A percentile compares a stretch with the other conserved stretches of the same genome.
These are phyloP conservation scores for Pleurotus platypus DNA, from an alignment of 768 basidiomycete genomes.

Conservation along the genomic window DNA sequence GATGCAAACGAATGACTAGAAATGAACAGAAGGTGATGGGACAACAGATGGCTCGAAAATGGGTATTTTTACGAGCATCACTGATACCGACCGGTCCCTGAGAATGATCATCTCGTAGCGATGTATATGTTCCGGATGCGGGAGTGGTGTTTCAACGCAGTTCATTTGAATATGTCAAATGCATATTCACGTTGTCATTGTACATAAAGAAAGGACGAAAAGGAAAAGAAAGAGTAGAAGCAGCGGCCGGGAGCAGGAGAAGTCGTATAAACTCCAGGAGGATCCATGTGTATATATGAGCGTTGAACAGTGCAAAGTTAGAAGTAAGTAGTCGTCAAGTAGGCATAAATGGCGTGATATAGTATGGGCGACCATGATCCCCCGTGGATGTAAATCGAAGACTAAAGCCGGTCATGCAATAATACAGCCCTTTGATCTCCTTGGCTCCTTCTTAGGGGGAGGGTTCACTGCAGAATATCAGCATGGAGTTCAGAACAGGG, in stretches of 20 bases:
- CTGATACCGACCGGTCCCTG: neutral
- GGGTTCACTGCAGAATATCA: constrained; percentile 60
- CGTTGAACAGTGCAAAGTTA: constrained; percentile 12
- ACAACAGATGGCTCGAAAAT: neutral
- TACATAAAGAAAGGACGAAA: neutral
- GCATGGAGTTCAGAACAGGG: neutral
- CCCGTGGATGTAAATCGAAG: constrained; percentile 16
- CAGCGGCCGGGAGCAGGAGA: neutral
- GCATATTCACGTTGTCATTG: neutral
- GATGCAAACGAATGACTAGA: constrained; percentile 5
- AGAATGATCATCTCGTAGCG: neutral
- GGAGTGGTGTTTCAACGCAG: constrained; percentile 7
- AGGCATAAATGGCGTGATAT: constrained; percentile 71
- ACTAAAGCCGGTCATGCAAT: constrained; percentile 54
- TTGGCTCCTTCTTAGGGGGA: constrained; percentile 55
- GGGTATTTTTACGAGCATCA: constrained; percentile 3
- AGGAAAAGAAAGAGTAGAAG: neutral
- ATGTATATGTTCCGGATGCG: neutral
- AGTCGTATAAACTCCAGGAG: constrained; percentile 5
- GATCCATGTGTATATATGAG: constrained; percentile 7
- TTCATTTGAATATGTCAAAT: constrained; percentile 6
- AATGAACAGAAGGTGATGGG: constrained; percentile 7
- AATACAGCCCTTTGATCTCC: constrained; percentile 54
- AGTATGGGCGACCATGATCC: constrained; percentile 30
- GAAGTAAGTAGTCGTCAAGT: constrained; percentile 47